Conservation (phyloP, 2,329 filamentous ascomycete genomes). For the Alternaria gansuensis region DNA sequence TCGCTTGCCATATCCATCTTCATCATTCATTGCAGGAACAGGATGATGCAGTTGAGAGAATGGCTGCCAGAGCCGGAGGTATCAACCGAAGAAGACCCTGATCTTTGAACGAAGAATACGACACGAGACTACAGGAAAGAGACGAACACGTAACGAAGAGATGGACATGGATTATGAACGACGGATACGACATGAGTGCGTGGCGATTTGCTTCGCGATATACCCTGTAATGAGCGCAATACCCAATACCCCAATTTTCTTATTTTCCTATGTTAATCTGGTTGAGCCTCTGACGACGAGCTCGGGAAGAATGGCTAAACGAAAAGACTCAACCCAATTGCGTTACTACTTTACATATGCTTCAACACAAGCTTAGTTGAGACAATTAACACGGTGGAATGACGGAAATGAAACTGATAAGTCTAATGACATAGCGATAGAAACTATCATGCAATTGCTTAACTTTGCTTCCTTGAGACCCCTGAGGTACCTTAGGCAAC, state of each 20-base stretch:
- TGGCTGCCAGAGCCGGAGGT: conserved; percentile 38
- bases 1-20: conserved; percentile 65
- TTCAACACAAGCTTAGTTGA: neutral
- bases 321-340: neutral
- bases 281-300: neutral
- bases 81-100: conserved; percentile 39
- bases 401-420: neutral
- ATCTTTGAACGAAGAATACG: conserved; percentile 32
- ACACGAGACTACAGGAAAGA: neutral
- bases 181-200: conserved; percentile 12
- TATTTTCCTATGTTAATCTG: conserved; percentile 13
- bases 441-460: neutral
- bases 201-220: conserved; percentile 29
- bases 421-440: neutral
- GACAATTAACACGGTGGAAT: neutral
- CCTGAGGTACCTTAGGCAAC: neutral
- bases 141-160: conserved; percentile 11
- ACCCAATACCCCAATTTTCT: conserved; percentile 14
- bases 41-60: conserved; percentile 58
- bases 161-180: conserved; percentile 12
- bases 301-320: neutral
- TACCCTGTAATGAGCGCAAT: conserved; percentile 28
- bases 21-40: conserved; percentile 62
- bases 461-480: neutral
- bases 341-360: neutral